Evolutionary conservation across 768 basidiomycete species (phyloP).

Genomic region (Polyporus arcularius): DNA sequence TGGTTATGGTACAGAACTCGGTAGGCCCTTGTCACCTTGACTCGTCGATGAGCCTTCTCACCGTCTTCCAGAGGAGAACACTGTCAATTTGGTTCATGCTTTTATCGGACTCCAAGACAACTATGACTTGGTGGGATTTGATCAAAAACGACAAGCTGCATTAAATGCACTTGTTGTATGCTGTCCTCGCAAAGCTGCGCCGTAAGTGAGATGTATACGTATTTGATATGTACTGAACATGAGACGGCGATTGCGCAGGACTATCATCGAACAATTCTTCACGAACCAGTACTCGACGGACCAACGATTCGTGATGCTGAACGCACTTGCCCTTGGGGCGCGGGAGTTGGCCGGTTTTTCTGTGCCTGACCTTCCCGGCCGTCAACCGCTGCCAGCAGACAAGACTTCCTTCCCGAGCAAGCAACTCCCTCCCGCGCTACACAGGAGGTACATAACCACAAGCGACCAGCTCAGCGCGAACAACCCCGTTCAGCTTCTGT

Average conservation of each 20-base stretch:
- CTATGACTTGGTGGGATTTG: constrained; percentile 81
- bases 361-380: constrained; percentile 15
- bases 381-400: constrained; percentile 21
- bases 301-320: constrained; percentile 84
- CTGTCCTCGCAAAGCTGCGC: constrained; percentile 74
- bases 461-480: constrained; percentile 35
- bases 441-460: constrained; percentile 61
- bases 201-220: constrained; percentile 52
- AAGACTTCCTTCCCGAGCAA: constrained; percentile 77
- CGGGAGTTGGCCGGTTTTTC: constrained; percentile 70
- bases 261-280: constrained; percentile 91
- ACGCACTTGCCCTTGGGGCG: constrained; percentile 83
- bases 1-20: constrained; percentile 85
- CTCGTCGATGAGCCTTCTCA: not conserved
- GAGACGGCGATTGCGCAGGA: constrained; percentile 42
- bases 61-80: constrained; percentile 74
- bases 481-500: constrained; percentile 53
- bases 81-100: constrained; percentile 75
- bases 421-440: constrained; percentile 68
- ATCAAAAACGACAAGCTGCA: constrained; percentile 71
- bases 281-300: constrained; percentile 87
- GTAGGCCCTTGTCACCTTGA: constrained; percentile 45
- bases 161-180: constrained; percentile 81
- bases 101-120: constrained; percentile 79
- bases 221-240: not conserved